A percentile compares a stretch with the other conserved stretches of the same genome.
Conservation (phyloP, 169 alveolate species). For the Plasmodium relictum region DNA sequence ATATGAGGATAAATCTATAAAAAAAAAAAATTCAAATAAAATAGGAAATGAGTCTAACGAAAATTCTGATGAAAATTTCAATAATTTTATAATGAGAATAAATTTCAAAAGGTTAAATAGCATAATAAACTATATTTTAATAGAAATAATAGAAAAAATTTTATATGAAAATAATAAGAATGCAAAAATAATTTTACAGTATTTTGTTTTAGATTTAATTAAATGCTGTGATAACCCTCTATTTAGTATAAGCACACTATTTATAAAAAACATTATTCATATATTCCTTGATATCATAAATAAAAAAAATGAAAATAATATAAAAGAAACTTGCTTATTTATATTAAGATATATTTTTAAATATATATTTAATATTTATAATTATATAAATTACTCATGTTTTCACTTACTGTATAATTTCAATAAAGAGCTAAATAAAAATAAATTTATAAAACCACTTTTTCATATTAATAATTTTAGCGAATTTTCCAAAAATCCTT, state of each 20-base stretch:
- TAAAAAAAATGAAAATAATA: conserved; percentile 51
- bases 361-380: conserved; percentile 50
- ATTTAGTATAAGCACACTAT: conserved; percentile 56
- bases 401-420: conserved; percentile 52
- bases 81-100: conserved; percentile 36
- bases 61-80: conserved; percentile 13
- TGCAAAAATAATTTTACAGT: conserved; percentile 44
- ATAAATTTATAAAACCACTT: conserved; percentile 50
- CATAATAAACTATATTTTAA: conserved; percentile 48
- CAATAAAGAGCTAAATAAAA: conserved; percentile 17
- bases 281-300: conserved; percentile 42
- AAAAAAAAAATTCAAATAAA: conserved; percentile 9
- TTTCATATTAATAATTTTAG: background rate
- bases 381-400: conserved; percentile 41
- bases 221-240: conserved; percentile 75
- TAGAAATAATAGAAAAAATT: conserved; percentile 61
- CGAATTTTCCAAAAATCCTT: too few species aligned
- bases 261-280: conserved; percentile 49
- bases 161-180: conserved; percentile 52
- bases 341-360: conserved; percentile 51
- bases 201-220: conserved; percentile 43
- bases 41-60: background rate
- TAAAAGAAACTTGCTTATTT: conserved; percentile 53
- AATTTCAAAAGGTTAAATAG: conserved; percentile 59
- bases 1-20: background rate